phyloP scores from a whole-genome alignment of 2,329 filamentous ascomycete genomes.

The Talaromyces albobiverticillius region DNA sequence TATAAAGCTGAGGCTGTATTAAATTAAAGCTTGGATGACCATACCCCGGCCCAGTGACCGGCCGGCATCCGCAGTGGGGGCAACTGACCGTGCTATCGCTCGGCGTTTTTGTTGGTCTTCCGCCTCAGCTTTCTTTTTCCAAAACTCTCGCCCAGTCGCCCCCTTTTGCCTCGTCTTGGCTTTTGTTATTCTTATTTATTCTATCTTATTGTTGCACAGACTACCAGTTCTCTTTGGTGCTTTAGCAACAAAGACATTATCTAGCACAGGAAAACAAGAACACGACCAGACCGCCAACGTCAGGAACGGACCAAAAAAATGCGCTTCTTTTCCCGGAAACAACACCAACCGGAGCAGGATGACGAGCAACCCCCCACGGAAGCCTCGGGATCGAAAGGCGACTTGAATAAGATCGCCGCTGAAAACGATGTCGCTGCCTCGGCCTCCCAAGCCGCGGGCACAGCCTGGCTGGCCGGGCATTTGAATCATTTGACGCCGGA shows the following conservation, averaged over 20 bases:
- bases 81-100: too few relatives aligned
- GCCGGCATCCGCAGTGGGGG: too few relatives aligned
- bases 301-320: neutral
- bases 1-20: too few relatives aligned
- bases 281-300: neutral
- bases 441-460: constrained; percentile 33
- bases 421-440: constrained; percentile 36
- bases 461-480: constrained; percentile 59
- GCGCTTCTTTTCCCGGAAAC: constrained; percentile 13
- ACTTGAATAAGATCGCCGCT: constrained; percentile 26
- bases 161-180: neutral
- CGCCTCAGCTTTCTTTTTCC: neutral
- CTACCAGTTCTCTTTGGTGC: neutral
- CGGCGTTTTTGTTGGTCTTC: neutral
- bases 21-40: too few relatives aligned
- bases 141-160: neutral
- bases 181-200: neutral
- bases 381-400: constrained; percentile 10
- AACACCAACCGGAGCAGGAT: neutral
- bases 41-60: too few relatives aligned
- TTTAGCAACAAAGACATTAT: neutral
- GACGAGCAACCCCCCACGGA: constrained; percentile 18
- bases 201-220: neutral
- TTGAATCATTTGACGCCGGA: constrained; percentile 69
- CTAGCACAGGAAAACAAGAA: neutral